Base-by-base conservation (phyloP, 108 stramenopile species). In the Ochromonas danica region DNA sequence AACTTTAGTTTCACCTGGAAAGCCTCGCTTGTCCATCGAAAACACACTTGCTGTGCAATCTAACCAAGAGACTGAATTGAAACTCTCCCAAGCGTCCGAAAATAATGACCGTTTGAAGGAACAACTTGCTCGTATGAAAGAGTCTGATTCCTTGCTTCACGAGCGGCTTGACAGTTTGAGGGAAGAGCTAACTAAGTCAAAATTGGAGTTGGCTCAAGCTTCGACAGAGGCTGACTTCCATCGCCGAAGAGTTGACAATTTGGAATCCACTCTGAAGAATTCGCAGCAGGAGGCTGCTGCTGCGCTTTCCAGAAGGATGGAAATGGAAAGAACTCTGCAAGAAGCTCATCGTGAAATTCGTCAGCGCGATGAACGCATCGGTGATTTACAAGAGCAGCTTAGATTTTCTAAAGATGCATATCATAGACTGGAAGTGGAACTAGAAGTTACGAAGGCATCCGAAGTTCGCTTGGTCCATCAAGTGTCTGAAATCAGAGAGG, bases 381-480 rank as follows among this genome's bases (percentile, higher is more conserved):
- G 6, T 42, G 17, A 6, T 10, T 6, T 75, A 27, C 43, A 75
- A 60, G 72, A 75, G 14, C 10, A 75, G 6, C 40, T 75, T 14
- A 38, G 72, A 41, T 3, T 27, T 14, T 10, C 31, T 27, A 17
- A 27, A 6, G 72, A 75, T 38, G 31, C n/a, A 3, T 45, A 14
- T 6, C 43, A 33, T 22, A 27, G 45, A 41, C 14, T 33, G 6
- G 45, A 75, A 25, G 25, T 75, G 6, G 72, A 75, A 6, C 14
- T 60, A 27, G 72, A 75, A 75, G 72, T 75, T 41, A 57, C n/a
- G 6, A 38, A 41, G 10, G 43, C 72, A 6, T 6, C 72, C 31
- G 72, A 75, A 42, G 27, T 22, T 6, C 72, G 72, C n/a, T 39
- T 75, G 40, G 22, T 25, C 3, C n/a, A 17, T 33, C 72, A 75